Evolutionary conservation across 345 rosid species (phyloP).

Genomic region (Corchorus capsularis): DNA sequence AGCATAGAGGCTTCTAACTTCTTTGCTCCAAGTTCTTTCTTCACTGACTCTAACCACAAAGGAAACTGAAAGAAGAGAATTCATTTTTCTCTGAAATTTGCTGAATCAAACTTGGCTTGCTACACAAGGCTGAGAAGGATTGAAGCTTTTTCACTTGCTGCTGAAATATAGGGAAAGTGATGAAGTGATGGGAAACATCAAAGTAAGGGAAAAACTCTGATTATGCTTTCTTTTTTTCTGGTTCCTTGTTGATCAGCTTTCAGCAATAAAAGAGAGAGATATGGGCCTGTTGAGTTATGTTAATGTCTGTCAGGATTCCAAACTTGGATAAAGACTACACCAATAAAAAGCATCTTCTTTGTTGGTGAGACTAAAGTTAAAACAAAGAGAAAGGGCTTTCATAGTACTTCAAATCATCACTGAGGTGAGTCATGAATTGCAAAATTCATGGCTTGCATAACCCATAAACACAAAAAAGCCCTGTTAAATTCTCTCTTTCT

Average conservation of each 20-base stretch:
- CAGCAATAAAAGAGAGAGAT: constrained; percentile 15
- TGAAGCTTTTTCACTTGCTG: not conserved
- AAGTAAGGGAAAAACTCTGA: constrained; percentile 1
- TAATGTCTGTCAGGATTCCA: constrained; percentile 33
- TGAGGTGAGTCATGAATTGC: not conserved
- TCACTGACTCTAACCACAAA: constrained; percentile 48
- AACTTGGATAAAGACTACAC: constrained; percentile 20
- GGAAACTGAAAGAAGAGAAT: constrained; percentile 38
- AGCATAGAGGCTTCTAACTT: constrained; percentile 21
- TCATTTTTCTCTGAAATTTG: constrained; percentile 28
- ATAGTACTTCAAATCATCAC: not conserved
- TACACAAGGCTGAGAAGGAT: constrained; percentile 9
- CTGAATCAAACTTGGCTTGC: constrained; percentile 6
- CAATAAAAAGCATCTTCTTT: constrained; percentile 24
- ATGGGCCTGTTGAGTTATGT: constrained; percentile 18
- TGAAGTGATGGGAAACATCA: not conserved
- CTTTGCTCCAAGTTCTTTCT: constrained; percentile 12
- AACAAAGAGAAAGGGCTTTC: not conserved
- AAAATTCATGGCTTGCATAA: not conserved
- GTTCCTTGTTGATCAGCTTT: constrained; percentile 30
- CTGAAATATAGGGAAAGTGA: constrained; percentile 11
- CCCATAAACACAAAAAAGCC: not conserved
- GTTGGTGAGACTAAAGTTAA: constrained; percentile 6
- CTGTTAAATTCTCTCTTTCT: constrained; percentile 3
- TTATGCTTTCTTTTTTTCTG: constrained; percentile 9